These are phyloP conservation scores for Penicillium soppii DNA, from an alignment of 495 filamentous ascomycete species.

Conservation along the genomic window DNA sequence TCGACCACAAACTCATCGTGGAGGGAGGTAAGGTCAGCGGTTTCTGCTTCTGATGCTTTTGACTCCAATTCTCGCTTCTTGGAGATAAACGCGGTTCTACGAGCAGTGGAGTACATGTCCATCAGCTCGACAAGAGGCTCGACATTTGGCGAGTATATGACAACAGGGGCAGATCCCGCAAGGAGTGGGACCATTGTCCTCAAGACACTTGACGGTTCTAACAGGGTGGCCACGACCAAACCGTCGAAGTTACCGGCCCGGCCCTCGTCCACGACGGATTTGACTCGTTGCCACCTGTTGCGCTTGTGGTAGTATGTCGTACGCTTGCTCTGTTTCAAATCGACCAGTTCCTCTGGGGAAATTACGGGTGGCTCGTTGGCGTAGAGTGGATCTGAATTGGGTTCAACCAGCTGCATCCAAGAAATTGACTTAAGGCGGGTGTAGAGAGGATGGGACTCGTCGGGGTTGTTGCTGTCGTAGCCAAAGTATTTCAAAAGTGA, in stretches of 20 bases:
- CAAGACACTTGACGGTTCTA: constrained; percentile 77
- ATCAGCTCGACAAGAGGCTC: constrained; percentile 73
- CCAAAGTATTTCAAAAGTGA: constrained; percentile 81
- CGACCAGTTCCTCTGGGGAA: constrained; percentile 53
- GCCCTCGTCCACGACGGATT: constrained; percentile 67
- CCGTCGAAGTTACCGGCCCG: constrained; percentile 78
- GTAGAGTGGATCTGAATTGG: constrained; percentile 69
- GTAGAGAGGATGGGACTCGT: constrained; percentile 72
- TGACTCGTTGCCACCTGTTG: constrained; percentile 69
- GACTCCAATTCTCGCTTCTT: constrained; percentile 36
- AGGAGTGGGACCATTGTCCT: constrained; percentile 73
- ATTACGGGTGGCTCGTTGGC: constrained; percentile 53
- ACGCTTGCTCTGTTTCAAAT: constrained; percentile 73
- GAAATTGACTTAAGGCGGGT: constrained; percentile 78
- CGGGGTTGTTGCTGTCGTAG: constrained; percentile 69
- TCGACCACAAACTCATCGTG: constrained; percentile 77
- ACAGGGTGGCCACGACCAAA: constrained; percentile 73
- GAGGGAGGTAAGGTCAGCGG: constrained; percentile 44
- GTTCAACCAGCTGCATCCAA: constrained; percentile 86
- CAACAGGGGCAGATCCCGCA: constrained; percentile 75
- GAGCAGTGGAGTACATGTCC: constrained; percentile 75
- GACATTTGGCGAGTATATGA: constrained; percentile 76
- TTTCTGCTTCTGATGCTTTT: constrained; percentile 8
- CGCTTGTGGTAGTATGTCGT: constrained; percentile 83
- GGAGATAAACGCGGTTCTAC: constrained; percentile 69